Base-by-base conservation (phyloP, 345 rosid genomes). In the Sisymbrium altissimum region DNA sequence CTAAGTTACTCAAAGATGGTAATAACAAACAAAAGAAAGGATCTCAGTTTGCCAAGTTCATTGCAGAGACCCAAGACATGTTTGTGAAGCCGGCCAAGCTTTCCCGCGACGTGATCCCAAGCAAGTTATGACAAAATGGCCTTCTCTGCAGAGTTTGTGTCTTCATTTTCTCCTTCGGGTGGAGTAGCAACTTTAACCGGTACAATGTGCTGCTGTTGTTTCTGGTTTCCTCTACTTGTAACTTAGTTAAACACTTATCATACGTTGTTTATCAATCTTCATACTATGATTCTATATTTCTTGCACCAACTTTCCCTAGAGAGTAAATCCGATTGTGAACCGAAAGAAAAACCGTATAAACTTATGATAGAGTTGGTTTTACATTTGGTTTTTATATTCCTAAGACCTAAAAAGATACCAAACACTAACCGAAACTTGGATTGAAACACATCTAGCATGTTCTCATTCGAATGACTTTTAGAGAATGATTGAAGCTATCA, bases 1-100 rank as follows among this genome's bases (percentile, higher is more conserved):
- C 85, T 1, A 79, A 81, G 55, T 58, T 83, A 18, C 45, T 67
- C 17, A 78, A 60, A 27, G 86, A 86, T 66, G 89, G 80, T 64
- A 64, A 74, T 30, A 73, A 72, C 66, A 84, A 80, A 71, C 86
- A 81, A 29, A 81, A 76, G 63, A 91, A 85, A 41, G 97, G 97
- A 35, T 89, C 95, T 21, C 89, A 81, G 25, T 94, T 94, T 44
- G 88, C 96, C n/a, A 88, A 88, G 75, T 94, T 94, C 79, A 77
- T 94, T 6, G 75, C 93, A 0, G 97, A 86, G 70, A 76, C 82
- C 36, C 76, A 78, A 18, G 79, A 85, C 45, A 33, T 83, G 52
- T 82, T 84, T 49, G 4, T 61, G 68, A 86, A 81, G 56, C 72
- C 80, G 33, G 56, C 79, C 54, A 77, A 75, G 77, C 64, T 58